phyloP scores from a whole-genome alignment of 2,329 filamentous ascomycete species.

The Verticillium isaacii region DNA sequence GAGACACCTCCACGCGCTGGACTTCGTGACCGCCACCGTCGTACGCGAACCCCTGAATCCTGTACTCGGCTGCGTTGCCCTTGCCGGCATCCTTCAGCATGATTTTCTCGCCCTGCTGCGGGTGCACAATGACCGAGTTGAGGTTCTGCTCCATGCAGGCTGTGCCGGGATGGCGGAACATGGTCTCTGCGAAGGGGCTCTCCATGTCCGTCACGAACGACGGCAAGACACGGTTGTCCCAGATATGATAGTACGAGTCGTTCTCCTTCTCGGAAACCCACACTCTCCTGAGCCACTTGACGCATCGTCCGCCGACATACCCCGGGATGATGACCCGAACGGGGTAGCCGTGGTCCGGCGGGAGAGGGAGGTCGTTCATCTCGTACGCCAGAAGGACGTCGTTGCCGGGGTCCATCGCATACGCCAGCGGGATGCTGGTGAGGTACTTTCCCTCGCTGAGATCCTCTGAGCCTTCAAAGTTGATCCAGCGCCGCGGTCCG shows the following conservation, averaged over 20 bases:
- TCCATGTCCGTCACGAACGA: slow-evolving; percentile 43
- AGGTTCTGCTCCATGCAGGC: slow-evolving; percentile 43
- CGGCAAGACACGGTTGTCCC: slow-evolving; percentile 47
- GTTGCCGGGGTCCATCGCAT: slow-evolving; percentile 39
- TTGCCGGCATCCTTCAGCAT: slow-evolving; percentile 25
- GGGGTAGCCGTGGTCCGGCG: slow-evolving; percentile 41
- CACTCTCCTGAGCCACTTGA: slow-evolving; percentile 42
- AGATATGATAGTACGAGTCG: slow-evolving; percentile 42
- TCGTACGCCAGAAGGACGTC: slow-evolving; percentile 43
- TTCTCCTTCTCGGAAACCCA: slow-evolving; percentile 36
- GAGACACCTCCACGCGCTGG: slow-evolving; percentile 40
- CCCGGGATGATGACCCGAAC: slow-evolving; percentile 35
- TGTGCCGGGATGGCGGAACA: slow-evolving; percentile 44
- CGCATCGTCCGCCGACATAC: slow-evolving; percentile 35
- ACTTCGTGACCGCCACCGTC: slow-evolving; percentile 45
- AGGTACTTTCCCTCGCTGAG: slow-evolving; percentile 41
- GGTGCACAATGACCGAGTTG: slow-evolving; percentile 41
- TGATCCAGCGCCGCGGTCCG: slow-evolving; percentile 30
- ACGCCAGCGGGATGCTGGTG: slow-evolving; percentile 42
- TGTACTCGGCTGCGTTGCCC: slow-evolving; percentile 31
- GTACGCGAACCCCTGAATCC: slow-evolving; percentile 42
- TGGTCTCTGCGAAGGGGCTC: slow-evolving; percentile 37
- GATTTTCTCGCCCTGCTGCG: slow-evolving; percentile 39
- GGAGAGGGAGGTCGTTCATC: slow-evolving; percentile 39
- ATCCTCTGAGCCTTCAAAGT: slow-evolving; percentile 44